phyloP scores from a whole-genome alignment of 2,329 filamentous ascomycete genomes.

The Penicillium sp. region DNA sequence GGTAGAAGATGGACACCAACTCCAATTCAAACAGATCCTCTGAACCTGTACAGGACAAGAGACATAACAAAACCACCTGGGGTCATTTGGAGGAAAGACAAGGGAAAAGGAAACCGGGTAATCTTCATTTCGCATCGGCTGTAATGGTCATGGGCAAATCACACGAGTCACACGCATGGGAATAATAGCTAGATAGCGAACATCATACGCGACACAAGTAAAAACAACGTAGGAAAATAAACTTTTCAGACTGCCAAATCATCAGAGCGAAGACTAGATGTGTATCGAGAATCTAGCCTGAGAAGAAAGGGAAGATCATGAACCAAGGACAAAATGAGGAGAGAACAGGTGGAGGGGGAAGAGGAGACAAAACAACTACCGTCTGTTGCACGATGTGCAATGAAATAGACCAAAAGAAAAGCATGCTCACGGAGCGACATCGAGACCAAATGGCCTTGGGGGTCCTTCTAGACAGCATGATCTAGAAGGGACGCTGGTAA shows the following conservation, averaged over 20 bases:
- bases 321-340: conserved; percentile 23
- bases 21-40: neutral
- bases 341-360: conserved; percentile 14
- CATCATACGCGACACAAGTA: conserved; percentile 19
- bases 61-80: conserved; percentile 16
- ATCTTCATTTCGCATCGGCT: conserved; percentile 36
- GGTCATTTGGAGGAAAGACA: conserved; percentile 9
- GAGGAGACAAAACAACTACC: conserved; percentile 20
- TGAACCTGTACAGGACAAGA: conserved; percentile 5
- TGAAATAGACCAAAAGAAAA: conserved; percentile 8
- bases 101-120: conserved; percentile 14
- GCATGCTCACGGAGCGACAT: conserved; percentile 21
- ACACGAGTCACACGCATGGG: conserved; percentile 35
- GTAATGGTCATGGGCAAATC: conserved; percentile 37
- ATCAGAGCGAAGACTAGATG: conserved; percentile 36
- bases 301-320: conserved; percentile 30
- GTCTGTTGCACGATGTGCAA: conserved; percentile 5
- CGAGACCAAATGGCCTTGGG: neutral
- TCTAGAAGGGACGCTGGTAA: neutral
- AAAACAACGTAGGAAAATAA: conserved; percentile 25
- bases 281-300: conserved; percentile 31
- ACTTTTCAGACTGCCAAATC: conserved; percentile 42
- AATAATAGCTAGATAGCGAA: conserved; percentile 34
- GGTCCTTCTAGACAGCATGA: neutral
- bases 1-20: neutral